Base-by-base conservation (phyloP, 257 asterid genomes). In the Salvia splendens region DNA sequence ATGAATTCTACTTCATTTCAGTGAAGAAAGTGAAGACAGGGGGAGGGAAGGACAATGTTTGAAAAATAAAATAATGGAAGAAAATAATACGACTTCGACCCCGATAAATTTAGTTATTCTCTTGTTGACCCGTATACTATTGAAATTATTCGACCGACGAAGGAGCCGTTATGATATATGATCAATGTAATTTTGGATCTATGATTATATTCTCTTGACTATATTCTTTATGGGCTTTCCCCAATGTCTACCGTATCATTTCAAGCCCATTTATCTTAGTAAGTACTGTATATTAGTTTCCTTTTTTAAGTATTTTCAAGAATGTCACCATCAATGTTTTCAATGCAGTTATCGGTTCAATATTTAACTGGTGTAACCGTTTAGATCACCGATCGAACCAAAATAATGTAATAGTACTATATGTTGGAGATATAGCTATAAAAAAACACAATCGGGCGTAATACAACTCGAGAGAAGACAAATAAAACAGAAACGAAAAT, bases 11-110 rank as follows among this genome's bases (percentile, higher is more conserved):
- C 74, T 72, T 73, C 81, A 74, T 76, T 72, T 63, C 72, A 69
- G 81, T 75, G 75, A 53, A 50, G 72, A 62, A 52, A 61, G 75
- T 41, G 75, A 48, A 55, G 76, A 69, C 68, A 61, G 70, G 64
- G 30, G 67, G 65, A 24, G 30, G 82, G 79, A 83, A 82, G 78
- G 77, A 58, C 68, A 51, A 55, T 65, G 81, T 85, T 80, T 81
- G 81, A 82, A 87, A 43, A 77, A 79, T 61, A 33, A 65, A 74
- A 83, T 56, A 72, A 65, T 75, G 74, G 64, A 63, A 40, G 73
- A 76, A 58, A 17, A 40, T 56, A n/a, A 62, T 50, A 14, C 20
- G 8, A 30, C 20, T 51, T 69, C 33, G 12, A 53, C 69, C 74
- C 60, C 60, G 3, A 54, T 48, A 36, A 16, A 46, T 32, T 47